A percentile compares a stretch with the other conserved stretches of the same genome.
phyloP scores from a whole-genome alignment of 179 eudicot species.

The Gypsophila paniculata region DNA sequence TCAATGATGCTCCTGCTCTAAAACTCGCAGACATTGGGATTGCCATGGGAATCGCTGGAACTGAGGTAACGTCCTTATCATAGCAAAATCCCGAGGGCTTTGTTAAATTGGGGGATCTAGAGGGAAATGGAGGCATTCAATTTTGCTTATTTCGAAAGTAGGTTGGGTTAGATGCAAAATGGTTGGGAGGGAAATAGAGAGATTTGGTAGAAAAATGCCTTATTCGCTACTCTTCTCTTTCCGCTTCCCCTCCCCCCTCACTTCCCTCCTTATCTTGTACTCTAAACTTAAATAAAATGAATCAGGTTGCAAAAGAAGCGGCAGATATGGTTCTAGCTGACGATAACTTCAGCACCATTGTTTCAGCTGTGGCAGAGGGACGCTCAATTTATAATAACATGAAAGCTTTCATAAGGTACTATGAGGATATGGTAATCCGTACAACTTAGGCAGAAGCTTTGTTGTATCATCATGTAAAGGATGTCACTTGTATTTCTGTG shows the following conservation, averaged over 20 bases:
- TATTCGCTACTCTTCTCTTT: too few species aligned
- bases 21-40: conserved; percentile 93
- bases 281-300: not conserved
- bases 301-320: conserved; percentile 95
- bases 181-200: too few species aligned
- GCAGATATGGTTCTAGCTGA: conserved; percentile 94
- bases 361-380: conserved; percentile 88
- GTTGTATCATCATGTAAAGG: not conserved
- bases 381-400: conserved; percentile 85
- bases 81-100: not conserved
- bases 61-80: conserved; percentile 54
- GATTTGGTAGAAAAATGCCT: too few species aligned
- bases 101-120: too few species aligned
- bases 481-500: conserved; percentile 10
- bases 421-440: not conserved
- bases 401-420: conserved; percentile 91
- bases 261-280: too few species aligned
- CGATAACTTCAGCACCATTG: conserved; percentile 90
- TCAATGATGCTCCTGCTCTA: conserved; percentile 90
- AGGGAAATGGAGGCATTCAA: too few species aligned
- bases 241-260: too few species aligned
- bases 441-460: not conserved
- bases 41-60: conserved; percentile 89
- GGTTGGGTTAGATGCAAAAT: too few species aligned
- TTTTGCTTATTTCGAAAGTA: too few species aligned